Percentiles rank a stretch among this genome's conserved stretches.
phyloP scores from a whole-genome alignment of 352 stramenopile genomes.

The Phytophthora palmivora region DNA sequence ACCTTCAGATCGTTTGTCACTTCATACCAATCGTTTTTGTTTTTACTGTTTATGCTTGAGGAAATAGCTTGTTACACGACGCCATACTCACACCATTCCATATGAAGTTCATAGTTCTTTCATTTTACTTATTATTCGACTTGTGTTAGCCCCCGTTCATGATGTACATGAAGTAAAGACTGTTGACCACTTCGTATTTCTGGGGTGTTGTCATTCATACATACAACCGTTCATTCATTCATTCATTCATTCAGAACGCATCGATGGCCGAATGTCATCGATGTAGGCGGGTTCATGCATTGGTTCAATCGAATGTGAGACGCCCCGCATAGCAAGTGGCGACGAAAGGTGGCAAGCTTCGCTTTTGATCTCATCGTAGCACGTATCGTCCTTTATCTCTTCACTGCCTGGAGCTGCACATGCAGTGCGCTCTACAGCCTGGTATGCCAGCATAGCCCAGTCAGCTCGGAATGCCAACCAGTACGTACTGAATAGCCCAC shows the following conservation, averaged over 20 bases:
- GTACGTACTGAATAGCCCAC: constrained; percentile 71
- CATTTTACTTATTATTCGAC: constrained; percentile 3
- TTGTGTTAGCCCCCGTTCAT: background rate
- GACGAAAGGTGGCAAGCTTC: background rate
- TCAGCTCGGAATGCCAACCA: constrained; percentile 72
- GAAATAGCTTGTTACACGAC: too few species aligned
- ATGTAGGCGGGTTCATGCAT: constrained; percentile 27
- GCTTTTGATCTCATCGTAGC: constrained; percentile 13
- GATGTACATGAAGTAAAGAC: background rate
- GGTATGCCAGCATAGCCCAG: constrained; percentile 72
- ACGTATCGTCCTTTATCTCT: constrained; percentile 13
- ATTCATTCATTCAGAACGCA: background rate
- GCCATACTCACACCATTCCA: too few species aligned
- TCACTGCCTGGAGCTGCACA: constrained; percentile 8
- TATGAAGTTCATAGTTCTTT: constrained; percentile 1
- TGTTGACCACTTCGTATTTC: background rate
- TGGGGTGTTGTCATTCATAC: too few species aligned
- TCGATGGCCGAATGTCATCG: constrained; percentile 15
- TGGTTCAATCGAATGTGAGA: constrained; percentile 9
- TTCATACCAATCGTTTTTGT: background rate
- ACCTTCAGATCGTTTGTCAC: background rate
- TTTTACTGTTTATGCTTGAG: background rate
- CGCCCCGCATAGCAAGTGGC: constrained; percentile 4
- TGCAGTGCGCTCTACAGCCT: constrained; percentile 62
- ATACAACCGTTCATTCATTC: too few species aligned